A percentile compares a stretch with the other conserved stretches of the same genome.
Evolutionary conservation across 1,139 yeast species (phyloP).

Genomic region (Taphrina populina): DNA sequence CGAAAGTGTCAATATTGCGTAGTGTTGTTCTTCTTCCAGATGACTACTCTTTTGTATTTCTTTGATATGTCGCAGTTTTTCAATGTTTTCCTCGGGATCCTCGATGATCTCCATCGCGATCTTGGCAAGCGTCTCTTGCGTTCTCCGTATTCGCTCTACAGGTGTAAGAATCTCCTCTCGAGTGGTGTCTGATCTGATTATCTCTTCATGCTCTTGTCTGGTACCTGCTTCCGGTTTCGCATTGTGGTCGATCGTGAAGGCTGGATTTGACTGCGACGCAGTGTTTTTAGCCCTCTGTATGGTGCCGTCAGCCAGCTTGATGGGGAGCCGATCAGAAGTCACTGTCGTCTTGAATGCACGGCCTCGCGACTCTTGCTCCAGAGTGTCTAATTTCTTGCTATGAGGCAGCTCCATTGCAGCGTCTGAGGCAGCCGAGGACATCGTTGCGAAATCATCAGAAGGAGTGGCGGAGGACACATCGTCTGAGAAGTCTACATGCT

Average conservation of each 20-base stretch:
- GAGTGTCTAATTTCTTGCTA: too few relatives aligned
- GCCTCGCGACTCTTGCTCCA: too few relatives aligned
- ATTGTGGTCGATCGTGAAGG: too few relatives aligned
- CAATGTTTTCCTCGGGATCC: conserved; percentile 83
- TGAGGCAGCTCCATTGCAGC: too few relatives aligned
- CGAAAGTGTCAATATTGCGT: conserved; percentile 73
- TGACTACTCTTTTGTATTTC: conserved; percentile 46
- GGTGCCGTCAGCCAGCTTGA: conserved; percentile 23
- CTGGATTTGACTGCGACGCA: too few relatives aligned
- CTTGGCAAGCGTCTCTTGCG: conserved; percentile 82
- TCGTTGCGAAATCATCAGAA: too few relatives aligned
- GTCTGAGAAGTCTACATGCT: too few relatives aligned
- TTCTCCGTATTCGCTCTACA: conserved; percentile 54
- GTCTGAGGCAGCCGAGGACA: too few relatives aligned
- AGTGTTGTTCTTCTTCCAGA: conserved; percentile 66
- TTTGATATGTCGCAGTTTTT: conserved; percentile 65
- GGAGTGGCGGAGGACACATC: too few relatives aligned
- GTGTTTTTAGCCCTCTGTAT: too few relatives aligned
- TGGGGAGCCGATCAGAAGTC: conserved; percentile 17
- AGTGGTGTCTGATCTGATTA: neutral
- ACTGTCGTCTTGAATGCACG: too few relatives aligned
- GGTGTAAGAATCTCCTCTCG: conserved; percentile 41
- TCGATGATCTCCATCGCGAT: conserved; percentile 75
- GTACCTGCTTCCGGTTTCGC: too few relatives aligned
- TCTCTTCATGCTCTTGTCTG: neutral